Evolutionary conservation across 2,329 filamentous ascomycete species (phyloP).

Genomic region (Fusarium hostae): DNA sequence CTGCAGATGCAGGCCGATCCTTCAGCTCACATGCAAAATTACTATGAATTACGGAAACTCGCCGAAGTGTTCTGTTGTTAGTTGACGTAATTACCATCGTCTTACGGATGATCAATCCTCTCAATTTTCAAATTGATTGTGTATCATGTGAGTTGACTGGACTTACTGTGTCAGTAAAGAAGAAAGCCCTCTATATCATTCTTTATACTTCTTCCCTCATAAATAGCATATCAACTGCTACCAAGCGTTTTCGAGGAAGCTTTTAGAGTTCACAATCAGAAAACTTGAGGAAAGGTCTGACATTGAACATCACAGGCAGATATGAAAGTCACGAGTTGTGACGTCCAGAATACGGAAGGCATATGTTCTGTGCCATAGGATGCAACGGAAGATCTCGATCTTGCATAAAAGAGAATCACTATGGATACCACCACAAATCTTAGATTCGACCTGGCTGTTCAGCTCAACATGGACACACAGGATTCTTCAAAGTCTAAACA

Average conservation of each 20-base stretch:
- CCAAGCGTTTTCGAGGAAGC: rapidly evolving
- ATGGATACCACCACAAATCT: not conserved
- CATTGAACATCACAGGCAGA: rapidly evolving
- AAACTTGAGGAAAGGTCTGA: too few species aligned
- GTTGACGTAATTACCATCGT: not conserved
- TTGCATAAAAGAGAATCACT: not conserved
- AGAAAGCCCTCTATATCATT: rapidly evolving
- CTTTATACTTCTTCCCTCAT: too few species aligned
- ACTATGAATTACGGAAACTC: not conserved
- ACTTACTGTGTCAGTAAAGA: not conserved
- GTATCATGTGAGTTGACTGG: not conserved
- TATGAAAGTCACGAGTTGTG: not conserved
- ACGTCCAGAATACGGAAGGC: not conserved
- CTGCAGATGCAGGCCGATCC: not conserved
- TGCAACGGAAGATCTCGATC: not conserved
- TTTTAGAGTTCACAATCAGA: too few species aligned
- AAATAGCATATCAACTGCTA: rapidly evolving
- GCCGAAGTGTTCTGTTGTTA: not conserved
- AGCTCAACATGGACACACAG: rapidly evolving
- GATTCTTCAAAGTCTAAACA: too few species aligned
- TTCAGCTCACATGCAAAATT: not conserved
- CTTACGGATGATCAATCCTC: not conserved
- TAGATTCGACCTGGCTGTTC: not conserved
- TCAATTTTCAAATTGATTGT: not conserved
- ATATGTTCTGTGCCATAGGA: not conserved